Base-by-base conservation (phyloP, 2,329 filamentous ascomycete species). In the Waltergamsia citrina region DNA sequence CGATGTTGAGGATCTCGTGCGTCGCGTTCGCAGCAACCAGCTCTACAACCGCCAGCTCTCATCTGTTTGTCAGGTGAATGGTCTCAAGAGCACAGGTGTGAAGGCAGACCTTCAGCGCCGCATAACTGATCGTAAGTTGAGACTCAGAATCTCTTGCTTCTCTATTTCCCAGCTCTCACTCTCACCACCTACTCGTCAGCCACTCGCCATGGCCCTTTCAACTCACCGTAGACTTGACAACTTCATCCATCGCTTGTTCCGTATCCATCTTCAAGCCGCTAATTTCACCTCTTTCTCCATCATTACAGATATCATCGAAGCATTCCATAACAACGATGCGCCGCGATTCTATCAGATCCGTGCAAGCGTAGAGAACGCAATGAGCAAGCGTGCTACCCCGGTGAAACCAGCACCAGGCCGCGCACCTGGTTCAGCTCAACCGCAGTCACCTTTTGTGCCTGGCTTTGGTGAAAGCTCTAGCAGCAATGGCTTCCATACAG, bases 91-190 rank as follows among this genome's bases (percentile, higher is more conserved):
- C 40, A 84, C 81, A 19, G 92, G 92, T 15, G 81, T 92, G 49
- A 98, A 98, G 66, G 75, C 78, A 22, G 74, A 83, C 27, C 65
- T 96, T 39, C 87, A 94, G 59, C 63, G 65, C 38, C 80, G 90
- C 48, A 83, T 95, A 40, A 74, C 81, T 42, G 66, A 74, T 38
- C 74, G 92, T 96, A 68, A 59, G 84, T 76, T 24, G 35, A 35
- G 23, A 6, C 22, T 23, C 24, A n/a, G n/a, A n/a, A n/a, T n/a
- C n/a, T n/a, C n/a, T n/a, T n/a, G n/a, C 25, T 15, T 6, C 12
- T 7, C 25, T 19, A n/a, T 32, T 12, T 15, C 17, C 29, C 17
- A 14, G 12, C 17, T 18, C 19, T 32, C 19, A 20, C 33, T 9
- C 26, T 15, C 29, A 12, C 25, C 34, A 22, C 17, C 32, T 14